phyloP scores from a whole-genome alignment of 768 basidiomycete species.

The Boletus rex-veris region DNA sequence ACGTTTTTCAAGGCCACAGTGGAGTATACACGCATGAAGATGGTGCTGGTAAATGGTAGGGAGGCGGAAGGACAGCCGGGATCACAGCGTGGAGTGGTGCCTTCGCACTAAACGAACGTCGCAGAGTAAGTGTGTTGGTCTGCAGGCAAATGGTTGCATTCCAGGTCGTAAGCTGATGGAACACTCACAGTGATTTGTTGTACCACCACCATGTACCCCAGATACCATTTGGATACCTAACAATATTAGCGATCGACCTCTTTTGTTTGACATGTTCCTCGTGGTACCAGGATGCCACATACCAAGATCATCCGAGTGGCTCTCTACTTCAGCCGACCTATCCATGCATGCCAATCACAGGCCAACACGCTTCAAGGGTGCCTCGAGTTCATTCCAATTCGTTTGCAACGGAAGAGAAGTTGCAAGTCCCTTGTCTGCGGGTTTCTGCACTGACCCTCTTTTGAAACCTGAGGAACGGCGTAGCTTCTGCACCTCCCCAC shows the following conservation, averaged over 20 bases:
- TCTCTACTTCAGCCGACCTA: conserved; percentile 1
- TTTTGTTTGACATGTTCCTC: not conserved
- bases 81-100: not conserved
- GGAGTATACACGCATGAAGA: conserved; percentile 56
- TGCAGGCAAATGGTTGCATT: not conserved
- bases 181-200: not conserved
- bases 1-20: conserved; percentile 52
- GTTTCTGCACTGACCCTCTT: not conserved
- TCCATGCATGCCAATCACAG: not conserved
- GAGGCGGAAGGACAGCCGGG: not conserved
- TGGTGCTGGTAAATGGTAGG: conserved; percentile 19
- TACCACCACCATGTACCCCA: conserved; percentile 15
- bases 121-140: conserved; percentile 5
- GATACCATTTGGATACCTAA: conserved; percentile 2
- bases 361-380: not conserved
- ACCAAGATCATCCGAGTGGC: not conserved
- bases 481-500: not conserved
- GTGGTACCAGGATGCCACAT: not conserved
- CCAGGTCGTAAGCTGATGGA: conserved; percentile 7
- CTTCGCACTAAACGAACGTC: not conserved
- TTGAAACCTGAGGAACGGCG: not conserved
- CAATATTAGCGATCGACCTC: not conserved
- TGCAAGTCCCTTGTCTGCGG: not conserved
- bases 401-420: not conserved
- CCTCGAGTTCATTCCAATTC: not conserved